Percentiles rank a stretch among this genome's conserved stretches.
Evolutionary conservation across 179 eudicot species (phyloP).

Genomic region (Spinacia oleracea): DNA sequence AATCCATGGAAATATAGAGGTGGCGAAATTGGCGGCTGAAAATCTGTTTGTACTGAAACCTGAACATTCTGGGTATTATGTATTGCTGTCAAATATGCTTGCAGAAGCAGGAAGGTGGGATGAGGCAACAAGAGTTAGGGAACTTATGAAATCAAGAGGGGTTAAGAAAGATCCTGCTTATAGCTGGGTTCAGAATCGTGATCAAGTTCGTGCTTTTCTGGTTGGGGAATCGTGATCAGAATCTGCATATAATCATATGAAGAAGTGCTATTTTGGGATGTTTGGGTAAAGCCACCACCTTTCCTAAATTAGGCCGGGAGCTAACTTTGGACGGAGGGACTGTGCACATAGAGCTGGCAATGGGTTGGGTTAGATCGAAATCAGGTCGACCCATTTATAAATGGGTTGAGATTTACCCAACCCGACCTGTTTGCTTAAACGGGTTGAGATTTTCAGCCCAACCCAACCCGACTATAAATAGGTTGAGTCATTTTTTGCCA

Average conservation of each 20-base stretch:
- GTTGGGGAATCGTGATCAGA: slow-evolving; percentile 26
- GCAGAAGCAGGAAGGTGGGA: slow-evolving; percentile 75
- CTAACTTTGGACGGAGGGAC: no score
- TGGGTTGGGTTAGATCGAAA: no score
- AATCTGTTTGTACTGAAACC: slow-evolving; percentile 57
- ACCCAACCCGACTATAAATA: no score
- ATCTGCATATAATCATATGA: not conserved
- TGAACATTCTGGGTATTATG: slow-evolving; percentile 62
- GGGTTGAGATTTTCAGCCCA: no score
- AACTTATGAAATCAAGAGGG: slow-evolving; percentile 45
- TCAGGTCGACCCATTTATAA: no score
- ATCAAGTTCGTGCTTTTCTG: slow-evolving; percentile 36
- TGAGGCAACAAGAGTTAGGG: slow-evolving; percentile 54
- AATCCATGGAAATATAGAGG: slow-evolving; percentile 55
- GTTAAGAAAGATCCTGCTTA: slow-evolving; percentile 59
- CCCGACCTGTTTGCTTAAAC: no score
- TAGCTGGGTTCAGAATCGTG: slow-evolving; percentile 52
- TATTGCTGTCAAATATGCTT: slow-evolving; percentile 62
- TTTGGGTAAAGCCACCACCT: not conserved
- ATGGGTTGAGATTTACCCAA: no score
- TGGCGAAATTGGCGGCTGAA: slow-evolving; percentile 66
- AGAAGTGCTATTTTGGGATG: not conserved
- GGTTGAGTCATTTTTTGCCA: no score
- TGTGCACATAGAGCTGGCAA: no score
- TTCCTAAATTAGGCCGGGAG: no score